These are phyloP conservation scores for Neocatenulostroma microsporum DNA, from an alignment of 2,329 filamentous ascomycete species.

Conservation along the genomic window DNA sequence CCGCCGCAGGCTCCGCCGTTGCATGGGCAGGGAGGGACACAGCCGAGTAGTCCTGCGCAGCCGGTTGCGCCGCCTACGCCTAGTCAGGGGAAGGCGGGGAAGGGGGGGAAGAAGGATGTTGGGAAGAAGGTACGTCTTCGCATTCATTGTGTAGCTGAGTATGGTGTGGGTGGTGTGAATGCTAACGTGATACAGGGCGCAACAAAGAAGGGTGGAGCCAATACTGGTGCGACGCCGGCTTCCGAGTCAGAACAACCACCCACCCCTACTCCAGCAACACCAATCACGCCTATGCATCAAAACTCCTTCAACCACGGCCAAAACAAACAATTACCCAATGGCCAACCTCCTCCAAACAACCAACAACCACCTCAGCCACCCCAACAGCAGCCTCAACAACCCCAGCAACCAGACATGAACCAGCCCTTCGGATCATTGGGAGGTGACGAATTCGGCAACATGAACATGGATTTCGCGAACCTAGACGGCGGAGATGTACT, in stretches of 20 bases:
- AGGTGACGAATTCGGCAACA: conserved; percentile 28
- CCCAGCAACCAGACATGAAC: too few species aligned
- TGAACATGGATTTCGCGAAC: conserved; percentile 33
- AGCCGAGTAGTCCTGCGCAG: conserved; percentile 42
- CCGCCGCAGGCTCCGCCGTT: conserved; percentile 44
- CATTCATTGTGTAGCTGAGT: too few species aligned
- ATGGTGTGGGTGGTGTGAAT: too few species aligned
- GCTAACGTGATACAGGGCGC: too few species aligned
- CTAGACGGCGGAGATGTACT: conserved; percentile 57
- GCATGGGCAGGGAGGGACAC: conserved; percentile 40
- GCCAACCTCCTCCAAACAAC: conserved; percentile 15
- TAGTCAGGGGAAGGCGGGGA: conserved; percentile 62
- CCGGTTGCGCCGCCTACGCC: conserved; percentile 64
- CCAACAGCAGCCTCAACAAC: conserved; percentile 9
- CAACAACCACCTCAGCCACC: conserved; percentile 16
- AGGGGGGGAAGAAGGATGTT: conserved; percentile 64
- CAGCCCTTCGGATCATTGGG: conserved; percentile 35
- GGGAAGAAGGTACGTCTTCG: conserved; percentile 37
- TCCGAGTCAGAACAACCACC: too few species aligned
- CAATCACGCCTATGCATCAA: conserved; percentile 37
- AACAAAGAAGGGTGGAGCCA: conserved; percentile 9
- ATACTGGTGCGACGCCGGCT: conserved; percentile 34
- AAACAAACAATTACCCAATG: conserved; percentile 30
- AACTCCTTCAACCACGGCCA: conserved; percentile 33
- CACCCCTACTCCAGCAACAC: conserved; percentile 43